Conservation (phyloP, 352 stramenopile genomes). For the Plasmopara muralis region DNA sequence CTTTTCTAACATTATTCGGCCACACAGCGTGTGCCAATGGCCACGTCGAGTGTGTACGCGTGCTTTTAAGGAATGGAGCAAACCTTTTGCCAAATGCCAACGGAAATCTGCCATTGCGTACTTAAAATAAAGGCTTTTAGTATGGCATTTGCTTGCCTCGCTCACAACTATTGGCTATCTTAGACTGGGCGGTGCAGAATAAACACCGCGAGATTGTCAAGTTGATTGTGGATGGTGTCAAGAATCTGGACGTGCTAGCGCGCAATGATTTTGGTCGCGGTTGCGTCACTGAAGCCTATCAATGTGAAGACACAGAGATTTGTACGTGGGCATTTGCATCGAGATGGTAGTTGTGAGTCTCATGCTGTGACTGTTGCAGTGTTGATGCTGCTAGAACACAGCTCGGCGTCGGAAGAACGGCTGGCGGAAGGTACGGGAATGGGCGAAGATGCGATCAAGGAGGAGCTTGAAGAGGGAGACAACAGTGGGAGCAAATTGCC, state of each 20-base stretch:
- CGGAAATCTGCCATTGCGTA: conserved; percentile 76
- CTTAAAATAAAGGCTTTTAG: conserved; percentile 1
- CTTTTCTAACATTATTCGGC: not conserved
- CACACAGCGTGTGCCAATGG: conserved; percentile 79
- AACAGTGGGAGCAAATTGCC: conserved; percentile 35
- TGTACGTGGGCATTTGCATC: conserved; percentile 27
- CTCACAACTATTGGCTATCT: not conserved
- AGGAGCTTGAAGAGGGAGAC: conserved; percentile 55
- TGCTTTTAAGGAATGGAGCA: conserved; percentile 47
- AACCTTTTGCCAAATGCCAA: conserved; percentile 62
- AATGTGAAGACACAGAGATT: conserved; percentile 79
- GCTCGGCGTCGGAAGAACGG: conserved; percentile 68
- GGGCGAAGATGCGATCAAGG: conserved; percentile 55
- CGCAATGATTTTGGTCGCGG: conserved; percentile 79
- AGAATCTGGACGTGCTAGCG: conserved; percentile 73
- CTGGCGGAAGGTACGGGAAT: conserved; percentile 67
- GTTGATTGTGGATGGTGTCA: conserved; percentile 51
- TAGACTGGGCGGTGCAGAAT: conserved; percentile 87
- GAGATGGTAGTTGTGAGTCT: too few relatives aligned
- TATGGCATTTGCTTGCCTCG: not conserved
- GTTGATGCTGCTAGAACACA: conserved; percentile 65
- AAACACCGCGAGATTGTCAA: conserved; percentile 78
- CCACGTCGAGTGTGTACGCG: conserved; percentile 51
- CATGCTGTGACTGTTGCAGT: conserved; percentile 25
- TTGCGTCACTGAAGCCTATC: conserved; percentile 78